These are phyloP conservation scores for Annulohypoxylon maeteangense DNA, from an alignment of 495 filamentous ascomycete species.

Conservation along the genomic window DNA sequence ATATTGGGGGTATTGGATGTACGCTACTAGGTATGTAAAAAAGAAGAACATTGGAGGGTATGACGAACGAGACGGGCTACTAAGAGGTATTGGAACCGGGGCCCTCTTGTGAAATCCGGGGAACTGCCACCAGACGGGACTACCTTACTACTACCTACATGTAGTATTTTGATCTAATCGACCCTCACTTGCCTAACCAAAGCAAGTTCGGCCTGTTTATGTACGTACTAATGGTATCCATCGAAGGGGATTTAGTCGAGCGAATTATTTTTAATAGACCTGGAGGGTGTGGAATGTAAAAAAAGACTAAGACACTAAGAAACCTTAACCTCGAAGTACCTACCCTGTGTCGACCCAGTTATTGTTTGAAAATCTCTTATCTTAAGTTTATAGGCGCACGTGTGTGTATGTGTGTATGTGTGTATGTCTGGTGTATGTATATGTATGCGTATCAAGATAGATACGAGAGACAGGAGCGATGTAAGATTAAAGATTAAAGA, in stretches of 20 bases:
- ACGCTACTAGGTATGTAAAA: constrained; percentile 3
- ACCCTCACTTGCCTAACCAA: constrained; percentile 18
- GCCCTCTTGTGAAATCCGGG: constrained; percentile 42
- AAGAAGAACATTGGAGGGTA: constrained; percentile 31
- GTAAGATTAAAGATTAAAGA: constrained; percentile 33
- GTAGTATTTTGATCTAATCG: constrained; percentile 18
- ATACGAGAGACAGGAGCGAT: constrained; percentile 4
- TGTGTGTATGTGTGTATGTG: background rate
- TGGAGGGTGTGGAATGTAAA: background rate
- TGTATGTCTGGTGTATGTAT: background rate
- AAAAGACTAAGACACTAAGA: background rate
- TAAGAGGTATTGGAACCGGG: constrained; percentile 13
- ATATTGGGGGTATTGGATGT: constrained; percentile 2
- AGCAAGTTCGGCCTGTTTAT: constrained; percentile 16
- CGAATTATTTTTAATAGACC: constrained; percentile 5
- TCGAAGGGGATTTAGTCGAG: background rate
- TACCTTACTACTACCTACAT: background rate
- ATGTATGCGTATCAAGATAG: background rate
- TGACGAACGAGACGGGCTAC: constrained; percentile 32
- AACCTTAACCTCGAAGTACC: background rate
- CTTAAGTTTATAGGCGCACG: constrained; percentile 29
- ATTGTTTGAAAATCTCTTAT: constrained; percentile 25
- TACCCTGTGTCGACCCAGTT: background rate
- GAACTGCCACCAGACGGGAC: constrained; percentile 36
- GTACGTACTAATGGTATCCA: constrained; percentile 11